These are phyloP conservation scores for Hanseniaspora clermontiae DNA, from an alignment of 805 yeast genomes.

Conservation along the genomic window DNA sequence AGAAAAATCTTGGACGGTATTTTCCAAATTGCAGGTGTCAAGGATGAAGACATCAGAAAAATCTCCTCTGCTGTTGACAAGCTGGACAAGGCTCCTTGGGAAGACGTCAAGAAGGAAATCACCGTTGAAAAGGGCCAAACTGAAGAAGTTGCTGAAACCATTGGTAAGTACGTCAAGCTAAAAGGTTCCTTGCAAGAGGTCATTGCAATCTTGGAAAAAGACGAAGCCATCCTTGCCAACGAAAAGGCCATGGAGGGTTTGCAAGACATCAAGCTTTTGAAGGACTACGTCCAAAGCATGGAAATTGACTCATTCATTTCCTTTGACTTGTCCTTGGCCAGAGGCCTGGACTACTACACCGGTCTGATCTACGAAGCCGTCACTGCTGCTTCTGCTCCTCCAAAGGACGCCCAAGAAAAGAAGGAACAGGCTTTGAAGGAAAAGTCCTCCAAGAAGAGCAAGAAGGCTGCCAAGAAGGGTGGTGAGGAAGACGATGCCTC, in stretches of 20 bases:
- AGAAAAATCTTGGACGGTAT: slow-evolving; percentile 93
- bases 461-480: slow-evolving; percentile 11
- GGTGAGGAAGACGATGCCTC: slow-evolving; percentile 78
- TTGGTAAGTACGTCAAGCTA: slow-evolving; percentile 81
- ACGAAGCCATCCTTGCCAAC: slow-evolving; percentile 48
- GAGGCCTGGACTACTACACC: slow-evolving; percentile 96
- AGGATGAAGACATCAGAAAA: slow-evolving; percentile 84
- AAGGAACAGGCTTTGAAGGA: slow-evolving; percentile 34
- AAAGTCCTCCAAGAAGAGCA: slow-evolving; percentile 19
- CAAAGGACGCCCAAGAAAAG: slow-evolving; percentile 58
- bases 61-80: slow-evolving; percentile 94
- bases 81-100: slow-evolving; percentile 93
- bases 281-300: slow-evolving; percentile 72
- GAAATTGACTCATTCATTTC: slow-evolving; percentile 55
- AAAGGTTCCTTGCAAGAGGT: slow-evolving; percentile 64
- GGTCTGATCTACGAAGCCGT: slow-evolving; percentile 96
- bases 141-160: slow-evolving; percentile 82
- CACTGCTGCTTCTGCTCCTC: slow-evolving; percentile 93
- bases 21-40: slow-evolving; percentile 88
- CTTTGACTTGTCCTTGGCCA: slow-evolving; percentile 87
- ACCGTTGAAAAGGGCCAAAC: slow-evolving; percentile 79
- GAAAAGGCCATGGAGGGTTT: slow-evolving; percentile 71
- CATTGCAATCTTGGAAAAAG: slow-evolving; percentile 41
- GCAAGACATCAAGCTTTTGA: slow-evolving; percentile 61
- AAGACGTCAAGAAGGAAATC: slow-evolving; percentile 82